phyloP scores from a whole-genome alignment of 202 grass and related monocot genomes.

The Schoenoplectus tabernaemontani region DNA sequence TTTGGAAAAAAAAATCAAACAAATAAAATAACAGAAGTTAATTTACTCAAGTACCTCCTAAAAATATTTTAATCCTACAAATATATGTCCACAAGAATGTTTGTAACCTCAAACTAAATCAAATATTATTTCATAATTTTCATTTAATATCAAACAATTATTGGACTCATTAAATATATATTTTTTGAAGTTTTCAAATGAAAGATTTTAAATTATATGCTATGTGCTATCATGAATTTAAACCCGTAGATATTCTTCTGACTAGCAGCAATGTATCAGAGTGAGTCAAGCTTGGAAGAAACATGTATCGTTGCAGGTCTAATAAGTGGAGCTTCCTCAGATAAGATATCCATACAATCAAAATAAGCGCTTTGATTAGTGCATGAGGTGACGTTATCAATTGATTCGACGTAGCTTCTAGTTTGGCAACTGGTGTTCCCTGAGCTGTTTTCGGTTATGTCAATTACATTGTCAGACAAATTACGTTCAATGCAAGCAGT shows the following conservation, averaged over 20 bases:
- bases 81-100: background rate
- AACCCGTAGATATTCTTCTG: background rate
- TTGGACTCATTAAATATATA: background rate
- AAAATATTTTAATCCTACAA: too few species aligned
- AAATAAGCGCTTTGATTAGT: background rate
- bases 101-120: background rate
- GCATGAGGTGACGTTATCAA: too few species aligned
- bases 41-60: too few species aligned
- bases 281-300: background rate
- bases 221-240: background rate
- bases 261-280: background rate
- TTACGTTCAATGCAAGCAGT: background rate
- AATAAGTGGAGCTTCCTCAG: background rate
- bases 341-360: background rate
- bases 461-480: background rate
- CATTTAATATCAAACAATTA: background rate
- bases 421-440: background rate
- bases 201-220: background rate
- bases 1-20: background rate
- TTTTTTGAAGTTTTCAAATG: background rate
- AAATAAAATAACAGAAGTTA: too few species aligned
- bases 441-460: background rate
- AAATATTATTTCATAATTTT: background rate
- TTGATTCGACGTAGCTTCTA: too few species aligned
- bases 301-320: background rate